Evolutionary conservation across 2,329 filamentous ascomycete species (phyloP).

Genomic region (Bertia moriformis): DNA sequence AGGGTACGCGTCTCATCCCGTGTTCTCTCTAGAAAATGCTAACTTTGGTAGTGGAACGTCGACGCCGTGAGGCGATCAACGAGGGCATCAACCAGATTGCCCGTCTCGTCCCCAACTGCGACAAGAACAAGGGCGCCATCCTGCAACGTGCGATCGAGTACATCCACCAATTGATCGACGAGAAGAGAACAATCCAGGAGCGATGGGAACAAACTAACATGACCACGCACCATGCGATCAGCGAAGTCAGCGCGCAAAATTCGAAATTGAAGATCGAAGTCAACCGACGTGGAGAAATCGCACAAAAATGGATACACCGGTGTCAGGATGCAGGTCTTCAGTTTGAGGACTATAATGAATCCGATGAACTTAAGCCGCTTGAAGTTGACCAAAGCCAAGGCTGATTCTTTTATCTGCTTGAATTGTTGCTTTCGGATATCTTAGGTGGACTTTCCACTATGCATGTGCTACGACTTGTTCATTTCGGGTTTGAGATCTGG

Average conservation of each 20-base stretch:
- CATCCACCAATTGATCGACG: conserved; percentile 35
- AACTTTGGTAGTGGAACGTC: conserved; percentile 38
- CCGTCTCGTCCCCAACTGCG: conserved; percentile 52
- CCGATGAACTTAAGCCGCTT: not conserved
- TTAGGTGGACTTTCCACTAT: not conserved
- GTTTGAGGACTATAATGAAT: not conserved
- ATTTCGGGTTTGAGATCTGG: not conserved
- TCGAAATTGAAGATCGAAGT: conserved; percentile 49
- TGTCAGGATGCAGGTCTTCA: not conserved
- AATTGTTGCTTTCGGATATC: not conserved
- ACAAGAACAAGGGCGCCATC: conserved; percentile 58
- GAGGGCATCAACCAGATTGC: conserved; percentile 56
- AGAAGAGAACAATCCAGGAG: not conserved
- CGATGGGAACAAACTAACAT: not conserved
- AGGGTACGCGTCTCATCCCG: conserved; percentile 33
- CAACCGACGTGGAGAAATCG: conserved; percentile 37
- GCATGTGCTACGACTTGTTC: conserved; percentile 1
- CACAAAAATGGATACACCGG: conserved; percentile 5
- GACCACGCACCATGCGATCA: conserved; percentile 8
- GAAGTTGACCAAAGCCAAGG: not conserved
- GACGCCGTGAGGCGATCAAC: conserved; percentile 54
- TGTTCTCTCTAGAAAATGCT: not conserved
- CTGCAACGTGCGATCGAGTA: conserved; percentile 50
- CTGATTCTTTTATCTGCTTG: not conserved
- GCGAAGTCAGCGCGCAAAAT: conserved; percentile 47